A percentile compares a stretch with the other conserved stretches of the same genome.
phyloP scores from a whole-genome alignment of 2,329 filamentous ascomycete genomes.

The Cylindrodendrum hubeiense region DNA sequence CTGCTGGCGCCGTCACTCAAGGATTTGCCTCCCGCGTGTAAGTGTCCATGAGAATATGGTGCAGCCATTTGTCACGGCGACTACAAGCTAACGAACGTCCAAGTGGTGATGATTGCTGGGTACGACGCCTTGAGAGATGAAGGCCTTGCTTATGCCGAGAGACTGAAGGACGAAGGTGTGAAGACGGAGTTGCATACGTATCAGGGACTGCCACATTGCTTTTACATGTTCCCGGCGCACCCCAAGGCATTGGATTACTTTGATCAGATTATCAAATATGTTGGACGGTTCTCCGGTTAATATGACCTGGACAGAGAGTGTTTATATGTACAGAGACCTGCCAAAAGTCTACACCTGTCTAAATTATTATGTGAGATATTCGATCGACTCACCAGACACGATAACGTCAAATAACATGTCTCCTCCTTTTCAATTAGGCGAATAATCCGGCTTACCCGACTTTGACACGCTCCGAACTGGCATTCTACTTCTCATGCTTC shows the following conservation, averaged over 20 bases:
- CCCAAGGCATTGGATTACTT: conserved; percentile 30
- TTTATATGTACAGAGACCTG: not conserved
- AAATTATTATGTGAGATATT: not conserved
- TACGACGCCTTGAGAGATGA: conserved; percentile 54
- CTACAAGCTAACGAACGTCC: conserved; percentile 1
- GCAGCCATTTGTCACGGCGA: no score
- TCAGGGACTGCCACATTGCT: conserved; percentile 52
- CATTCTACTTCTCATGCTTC: not conserved
- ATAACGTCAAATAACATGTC: not conserved
- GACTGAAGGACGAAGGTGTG: conserved; percentile 48
- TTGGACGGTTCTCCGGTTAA: conserved; percentile 11
- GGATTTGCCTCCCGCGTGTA: conserved; percentile 50
- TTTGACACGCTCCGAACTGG: not conserved
- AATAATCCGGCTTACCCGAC: not conserved
- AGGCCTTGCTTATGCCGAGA: conserved; percentile 53
- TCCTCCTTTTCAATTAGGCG: not conserved
- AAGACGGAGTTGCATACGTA: conserved; percentile 49
- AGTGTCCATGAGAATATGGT: conserved; percentile 28
- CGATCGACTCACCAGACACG: not conserved
- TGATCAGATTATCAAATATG: conserved; percentile 15
- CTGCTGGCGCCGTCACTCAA: conserved; percentile 48
- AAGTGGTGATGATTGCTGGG: conserved; percentile 51
- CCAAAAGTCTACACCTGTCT: not conserved
- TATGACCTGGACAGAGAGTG: no score
- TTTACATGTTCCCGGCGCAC: conserved; percentile 34